A percentile compares a stretch with the other conserved stretches of the same genome.
Conservation (phyloP, 805 yeast species). For the Komagataella mondaviorum region DNA sequence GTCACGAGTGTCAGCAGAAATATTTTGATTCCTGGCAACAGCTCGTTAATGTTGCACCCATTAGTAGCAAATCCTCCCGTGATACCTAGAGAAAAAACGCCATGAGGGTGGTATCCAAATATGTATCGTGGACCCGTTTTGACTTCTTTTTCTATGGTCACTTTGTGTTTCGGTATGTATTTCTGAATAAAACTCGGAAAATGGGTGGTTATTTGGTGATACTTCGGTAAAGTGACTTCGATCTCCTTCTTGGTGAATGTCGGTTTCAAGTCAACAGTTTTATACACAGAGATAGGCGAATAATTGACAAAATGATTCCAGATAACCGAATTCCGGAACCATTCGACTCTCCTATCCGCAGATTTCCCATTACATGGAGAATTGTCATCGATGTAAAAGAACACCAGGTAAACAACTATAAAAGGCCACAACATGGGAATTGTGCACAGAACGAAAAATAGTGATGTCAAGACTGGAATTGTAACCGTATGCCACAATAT, state of each 20-base stretch:
- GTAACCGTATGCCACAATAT: conserved; percentile 65
- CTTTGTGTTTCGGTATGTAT: background rate
- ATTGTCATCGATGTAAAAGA: conserved; percentile 44
- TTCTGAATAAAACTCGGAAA: background rate
- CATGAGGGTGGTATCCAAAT: conserved; percentile 95
- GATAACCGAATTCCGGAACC: conserved; percentile 39
- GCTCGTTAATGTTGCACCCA: conserved; percentile 51
- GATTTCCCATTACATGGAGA: conserved; percentile 69
- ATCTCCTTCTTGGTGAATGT: conserved; percentile 32
- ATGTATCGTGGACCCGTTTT: conserved; percentile 63
- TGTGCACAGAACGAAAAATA: conserved; percentile 46
- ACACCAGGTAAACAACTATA: conserved; percentile 44
- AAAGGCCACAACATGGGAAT: conserved; percentile 56
- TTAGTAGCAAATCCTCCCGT: conserved; percentile 78
- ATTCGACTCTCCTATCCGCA: conserved; percentile 36
- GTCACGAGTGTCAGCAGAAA: conserved; percentile 70
- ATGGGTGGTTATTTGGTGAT: conserved; percentile 2
- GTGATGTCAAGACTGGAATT: conserved; percentile 41
- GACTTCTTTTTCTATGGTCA: conserved; percentile 11
- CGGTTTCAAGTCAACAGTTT: conserved; percentile 58
- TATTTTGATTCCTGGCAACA: conserved; percentile 76
- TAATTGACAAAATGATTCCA: conserved; percentile 69
- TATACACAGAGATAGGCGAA: conserved; percentile 67
- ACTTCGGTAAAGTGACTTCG: conserved; percentile 2
- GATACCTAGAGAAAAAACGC: conserved; percentile 85